Evolutionary conservation across 495 filamentous ascomycete species (phyloP), one percentile per base, ranked within the genome.

Genomic region (Aspergillus coremiiformis): DNA sequence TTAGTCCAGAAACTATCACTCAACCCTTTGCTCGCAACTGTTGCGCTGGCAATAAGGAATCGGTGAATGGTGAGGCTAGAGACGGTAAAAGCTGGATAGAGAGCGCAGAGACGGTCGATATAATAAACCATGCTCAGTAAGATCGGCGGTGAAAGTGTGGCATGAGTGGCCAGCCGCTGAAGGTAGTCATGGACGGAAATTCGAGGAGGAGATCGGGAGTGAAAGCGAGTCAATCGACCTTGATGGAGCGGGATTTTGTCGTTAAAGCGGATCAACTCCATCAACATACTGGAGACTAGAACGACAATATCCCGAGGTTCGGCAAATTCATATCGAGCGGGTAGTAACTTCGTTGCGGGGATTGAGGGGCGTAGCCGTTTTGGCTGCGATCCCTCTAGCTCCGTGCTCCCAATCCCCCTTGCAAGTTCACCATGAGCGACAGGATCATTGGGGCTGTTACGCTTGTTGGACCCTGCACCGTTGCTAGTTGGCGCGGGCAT

Each of bases 71-170:
- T 98, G 14, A 98, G 78, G 32, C 86, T 93, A 58, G 85, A 93
- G 44, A 98, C 91, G 30, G 89, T 95, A 69, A 98, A 98, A 15
- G 89, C 86, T 6, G 90, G 85, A 63, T 95, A 97, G 23, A 93
- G 70, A 4, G 87, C 83, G 67, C 91, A 97, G 15, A 98, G 76
- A n/a, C 87, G 84, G 67, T 98, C 94, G 53, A 98, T 96, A 63
- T 98, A 98, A 64, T 92, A 97, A 47, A 98, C 93, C 91, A 98
- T 98, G 54, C 89, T 90, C n/a, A 98, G 79, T n/a, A 98, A 79
- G 48, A 98, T 87, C 5, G 93, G 91, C 5, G 93, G 91, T 6
- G 87, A 87, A 1, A 98, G 79, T 0, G 91, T 95, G 23, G 93
- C 93, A 66, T 98, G 93, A 42, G 90, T 90, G 10, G 93, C 90